phyloP scores from a whole-genome alignment of 768 basidiomycete genomes.

The Lentinus tigrinus region DNA sequence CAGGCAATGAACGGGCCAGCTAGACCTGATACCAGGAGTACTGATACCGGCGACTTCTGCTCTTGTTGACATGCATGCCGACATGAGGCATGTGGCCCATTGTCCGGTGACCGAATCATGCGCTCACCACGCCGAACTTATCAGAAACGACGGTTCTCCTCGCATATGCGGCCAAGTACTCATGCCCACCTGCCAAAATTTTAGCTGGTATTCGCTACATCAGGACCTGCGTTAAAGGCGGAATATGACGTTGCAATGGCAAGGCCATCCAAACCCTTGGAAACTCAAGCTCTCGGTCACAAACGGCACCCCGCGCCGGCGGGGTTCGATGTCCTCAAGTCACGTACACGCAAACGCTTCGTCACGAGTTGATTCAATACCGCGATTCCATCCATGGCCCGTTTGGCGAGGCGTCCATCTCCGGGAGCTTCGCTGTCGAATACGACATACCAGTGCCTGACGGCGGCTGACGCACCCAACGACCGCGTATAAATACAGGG shows the following conservation, averaged over 20 bases:
- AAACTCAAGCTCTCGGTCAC: no score
- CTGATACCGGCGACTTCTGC: no score
- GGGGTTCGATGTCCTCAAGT: no score
- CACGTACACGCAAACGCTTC: no score
- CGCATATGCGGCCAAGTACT: background rate
- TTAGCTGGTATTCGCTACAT: no score
- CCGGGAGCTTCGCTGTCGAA: background rate
- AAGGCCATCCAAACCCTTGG: no score
- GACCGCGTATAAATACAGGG: background rate
- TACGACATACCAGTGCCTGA: background rate
- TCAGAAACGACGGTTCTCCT: background rate
- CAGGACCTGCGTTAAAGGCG: no score
- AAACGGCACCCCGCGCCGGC: background rate
- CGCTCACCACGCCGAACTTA: background rate
- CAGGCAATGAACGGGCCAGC: no score
- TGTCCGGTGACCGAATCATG: conserved; percentile 7
- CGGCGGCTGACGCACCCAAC: background rate
- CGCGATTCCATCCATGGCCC: background rate
- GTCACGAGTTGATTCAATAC: conserved; percentile 5
- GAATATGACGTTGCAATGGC: no score
- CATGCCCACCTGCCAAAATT: no score
- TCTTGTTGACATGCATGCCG: background rate
- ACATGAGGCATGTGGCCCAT: background rate
- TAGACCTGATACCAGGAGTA: no score
- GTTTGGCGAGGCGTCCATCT: background rate